Evolutionary conservation across 768 basidiomycete species (phyloP), one percentile per base, ranked within the genome.

Genomic region (Tephrocybe sp.): DNA sequence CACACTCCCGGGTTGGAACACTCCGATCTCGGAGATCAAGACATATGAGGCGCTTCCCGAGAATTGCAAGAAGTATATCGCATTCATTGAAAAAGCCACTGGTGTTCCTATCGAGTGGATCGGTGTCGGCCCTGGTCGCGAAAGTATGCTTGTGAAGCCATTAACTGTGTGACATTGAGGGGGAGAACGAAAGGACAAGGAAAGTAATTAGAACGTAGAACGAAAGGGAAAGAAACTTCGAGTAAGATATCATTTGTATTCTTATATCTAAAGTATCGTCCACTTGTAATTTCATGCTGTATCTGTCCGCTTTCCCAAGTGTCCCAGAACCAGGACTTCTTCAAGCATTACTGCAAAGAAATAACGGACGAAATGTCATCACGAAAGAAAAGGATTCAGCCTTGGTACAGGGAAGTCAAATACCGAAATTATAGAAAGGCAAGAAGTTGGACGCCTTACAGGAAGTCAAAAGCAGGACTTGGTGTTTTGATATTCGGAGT

Each of bases 1-100:
- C 47, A 93, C 89, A 3, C 72, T 99, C 0, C 88, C 93, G 4
- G 97, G 97, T 16, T 99, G 97, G 97, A 76, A 93, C 65, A 68
- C 77, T 9, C 79, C 84, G 32, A 98, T 98, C 62, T 79, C 79
- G 39, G 64, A 78, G 0, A 69, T 73, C 54, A 82, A 65, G 32
- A 73, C 74, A 40, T 96, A 85, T 64, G 84, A 84, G 9, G 84
- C 77, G 9, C 75, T 99, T 5, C 97, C 97, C 0, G 80, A 80
- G 34, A 87, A 89, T 52, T 95, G 92, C 74, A 83, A 79, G 74
- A 80, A 76, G 60, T 99, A 98, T 66, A 73, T 98, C 45, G 79
- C 80, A 51, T 98, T 88, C 64, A 89, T 98, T 54, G 95, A 98
- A 67, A 60, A 78, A 16, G 86, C 75, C 64, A 65, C 91, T 16